Base-by-base conservation (phyloP, 2,329 filamentous ascomycete genomes). In the Metarhizium humberi region DNA sequence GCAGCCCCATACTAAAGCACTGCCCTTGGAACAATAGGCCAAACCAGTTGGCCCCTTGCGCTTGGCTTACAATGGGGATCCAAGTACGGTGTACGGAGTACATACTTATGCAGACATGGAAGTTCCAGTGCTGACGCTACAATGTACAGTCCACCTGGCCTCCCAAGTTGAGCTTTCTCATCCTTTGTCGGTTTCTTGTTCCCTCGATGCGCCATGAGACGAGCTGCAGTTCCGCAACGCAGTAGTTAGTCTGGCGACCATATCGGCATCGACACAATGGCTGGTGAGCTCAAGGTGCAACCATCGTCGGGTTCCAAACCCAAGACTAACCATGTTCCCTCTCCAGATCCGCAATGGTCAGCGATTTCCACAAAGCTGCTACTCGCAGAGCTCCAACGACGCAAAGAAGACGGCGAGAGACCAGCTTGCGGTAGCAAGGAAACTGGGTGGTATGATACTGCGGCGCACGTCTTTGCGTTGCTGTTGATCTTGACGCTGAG, bases 381-480 rank as follows among this genome's bases (percentile, higher is more conserved):
- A 51, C 72, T 76, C 50, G 76, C 77, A 59, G 80, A 84, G 64
- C 71, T 84, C 20, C 69, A 72, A 34, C 72, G 73, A 60, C 76
- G 80, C 55, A 73, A 74, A 55, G 63, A 69, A 8, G 66, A 69
- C 52, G 70, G 66, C 36, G 63, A 73, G 40, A 75, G 73, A 56
- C 80, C 80, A 5, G 66, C 70, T 36, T 84, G 81, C 61, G 81
- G 81, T 40, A 78, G 77, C 4, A 74, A 74, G 51, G 71, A 77
- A 53, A 69, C 70, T 56, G 80, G 79, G 29, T 69, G 71, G 60
- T 90, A 90, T 69, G 84, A 89, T 60, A 86, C 82, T 0, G 73
- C 79, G 2, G 72, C 85, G 46, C 86, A 90, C 66, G 79, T 89
- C 52, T 80, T 84, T 63, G 86, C 86, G 47, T 69, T 90, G 55